Conservation (phyloP, 2,329 filamentous ascomycete genomes). For the Trichothecium roseum region DNA sequence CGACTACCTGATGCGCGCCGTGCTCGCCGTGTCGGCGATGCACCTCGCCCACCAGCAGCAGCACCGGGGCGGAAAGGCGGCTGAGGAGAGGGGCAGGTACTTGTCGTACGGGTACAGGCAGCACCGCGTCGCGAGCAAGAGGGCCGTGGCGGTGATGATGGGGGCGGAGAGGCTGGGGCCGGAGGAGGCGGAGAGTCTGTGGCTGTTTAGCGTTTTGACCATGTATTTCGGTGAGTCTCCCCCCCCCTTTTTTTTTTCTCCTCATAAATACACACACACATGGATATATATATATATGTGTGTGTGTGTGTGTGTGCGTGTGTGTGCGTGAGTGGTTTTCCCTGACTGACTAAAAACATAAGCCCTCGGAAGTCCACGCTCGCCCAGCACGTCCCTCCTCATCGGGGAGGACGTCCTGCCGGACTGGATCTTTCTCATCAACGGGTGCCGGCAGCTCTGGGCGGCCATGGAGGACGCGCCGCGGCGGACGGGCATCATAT, state of each 20-base stretch:
- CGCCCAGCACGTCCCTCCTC: background rate
- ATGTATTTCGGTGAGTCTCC: slow-evolving; percentile 19
- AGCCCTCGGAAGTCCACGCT: too few relatives aligned
- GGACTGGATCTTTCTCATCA: slow-evolving; percentile 11
- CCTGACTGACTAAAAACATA: too few relatives aligned
- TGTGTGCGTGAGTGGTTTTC: too few relatives aligned
- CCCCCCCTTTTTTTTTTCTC: too few relatives aligned
- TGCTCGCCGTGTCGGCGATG: slow-evolving; percentile 37
- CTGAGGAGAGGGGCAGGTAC: slow-evolving; percentile 25
- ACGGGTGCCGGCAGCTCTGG: too few relatives aligned
- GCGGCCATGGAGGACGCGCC: too few relatives aligned
- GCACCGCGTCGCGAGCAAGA: slow-evolving; percentile 17
- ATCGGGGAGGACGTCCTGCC: slow-evolving; percentile 2
- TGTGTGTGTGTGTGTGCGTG: too few relatives aligned
- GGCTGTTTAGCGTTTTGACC: slow-evolving; percentile 20
- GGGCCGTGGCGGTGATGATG: slow-evolving; percentile 15
- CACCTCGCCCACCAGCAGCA: slow-evolving; percentile 32
- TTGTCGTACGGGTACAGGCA: slow-evolving; percentile 12
- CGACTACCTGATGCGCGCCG: slow-evolving; percentile 35
- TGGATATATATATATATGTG: too few relatives aligned
- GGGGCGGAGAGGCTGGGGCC: slow-evolving; percentile 5
- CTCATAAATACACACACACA: too few relatives aligned
- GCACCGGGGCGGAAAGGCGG: too few relatives aligned
- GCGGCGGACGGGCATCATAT: too few relatives aligned
- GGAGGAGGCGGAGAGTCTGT: slow-evolving; percentile 13